These are phyloP conservation scores for Penicillium flavigenum DNA, from an alignment of 495 filamentous ascomycete species.

Conservation along the genomic window DNA sequence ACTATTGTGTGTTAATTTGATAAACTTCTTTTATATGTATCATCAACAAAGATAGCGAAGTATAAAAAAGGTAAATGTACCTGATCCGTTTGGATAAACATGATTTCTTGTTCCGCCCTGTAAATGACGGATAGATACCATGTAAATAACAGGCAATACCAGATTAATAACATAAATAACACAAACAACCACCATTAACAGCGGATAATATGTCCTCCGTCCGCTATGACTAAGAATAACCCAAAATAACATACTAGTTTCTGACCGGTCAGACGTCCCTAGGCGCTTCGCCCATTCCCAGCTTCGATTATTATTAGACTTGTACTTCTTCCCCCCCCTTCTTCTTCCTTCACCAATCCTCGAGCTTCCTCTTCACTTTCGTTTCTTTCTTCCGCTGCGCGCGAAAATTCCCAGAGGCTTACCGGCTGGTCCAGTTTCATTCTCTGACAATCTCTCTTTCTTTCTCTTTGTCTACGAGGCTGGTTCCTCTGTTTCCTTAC, in stretches of 20 bases:
- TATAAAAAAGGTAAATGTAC: neutral
- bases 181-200: neutral
- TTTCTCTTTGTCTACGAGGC: slow-evolving; percentile 39
- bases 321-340: slow-evolving; percentile 22
- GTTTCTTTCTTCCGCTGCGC: slow-evolving; percentile 46
- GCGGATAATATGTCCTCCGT: neutral
- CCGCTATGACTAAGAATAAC: neutral
- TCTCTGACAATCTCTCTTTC: slow-evolving; percentile 37
- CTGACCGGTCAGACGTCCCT: slow-evolving; percentile 12
- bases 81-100: neutral
- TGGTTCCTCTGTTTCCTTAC: slow-evolving; percentile 36
- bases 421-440: slow-evolving; percentile 47
- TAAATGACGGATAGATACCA: neutral
- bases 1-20: neutral
- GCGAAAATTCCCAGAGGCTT: slow-evolving; percentile 37
- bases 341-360: slow-evolving; percentile 15
- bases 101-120: neutral
- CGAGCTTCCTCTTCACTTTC: slow-evolving; percentile 28
- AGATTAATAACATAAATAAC: neutral
- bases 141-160: neutral
- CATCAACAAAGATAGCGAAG: neutral
- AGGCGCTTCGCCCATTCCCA: slow-evolving; percentile 7
- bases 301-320: slow-evolving; percentile 26
- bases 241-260: slow-evolving; percentile 15
- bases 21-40: neutral